phyloP scores from a whole-genome alignment of 495 filamentous ascomycete species.

The Margaritispora aquatica region DNA sequence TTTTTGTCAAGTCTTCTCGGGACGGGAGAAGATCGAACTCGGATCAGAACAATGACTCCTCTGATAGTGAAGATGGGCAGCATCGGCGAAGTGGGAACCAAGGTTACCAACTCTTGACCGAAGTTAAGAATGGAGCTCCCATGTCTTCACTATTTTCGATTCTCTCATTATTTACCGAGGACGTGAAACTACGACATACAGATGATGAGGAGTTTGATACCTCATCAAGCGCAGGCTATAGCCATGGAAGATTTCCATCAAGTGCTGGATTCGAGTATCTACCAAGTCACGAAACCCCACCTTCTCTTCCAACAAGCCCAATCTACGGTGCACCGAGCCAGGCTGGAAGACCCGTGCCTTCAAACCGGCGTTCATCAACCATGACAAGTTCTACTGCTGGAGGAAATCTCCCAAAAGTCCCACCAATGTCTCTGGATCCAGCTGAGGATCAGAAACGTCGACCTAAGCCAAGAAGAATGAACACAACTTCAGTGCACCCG shows the following conservation, averaged over 20 bases:
- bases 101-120: constrained; percentile 89
- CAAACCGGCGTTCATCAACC: constrained; percentile 19
- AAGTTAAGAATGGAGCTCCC: constrained; percentile 95
- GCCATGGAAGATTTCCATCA: constrained; percentile 10
- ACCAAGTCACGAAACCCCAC: constrained; percentile 21
- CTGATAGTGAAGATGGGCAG: constrained; percentile 23
- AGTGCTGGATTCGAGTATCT: constrained; percentile 16
- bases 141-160: constrained; percentile 99
- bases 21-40: constrained; percentile 39
- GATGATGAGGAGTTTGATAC: constrained; percentile 48
- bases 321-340: constrained; percentile 18
- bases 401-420: constrained; percentile 47
- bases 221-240: constrained; percentile 5
- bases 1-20: constrained; percentile 89
- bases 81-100: constrained; percentile 45
- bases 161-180: constrained; percentile 91
- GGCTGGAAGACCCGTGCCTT: background rate
- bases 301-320: constrained; percentile 25
- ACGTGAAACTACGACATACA: constrained; percentile 68
- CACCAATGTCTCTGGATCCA: constrained; percentile 67
- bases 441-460: constrained; percentile 21
- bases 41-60: constrained; percentile 19
- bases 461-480: constrained; percentile 38
- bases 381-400: constrained; percentile 19
- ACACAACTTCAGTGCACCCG: constrained; percentile 78